Percentiles rank a stretch among this genome's conserved stretches.
phyloP scores from a whole-genome alignment of 306 rosid genomes.

The Gynostemma pentaphyllum region DNA sequence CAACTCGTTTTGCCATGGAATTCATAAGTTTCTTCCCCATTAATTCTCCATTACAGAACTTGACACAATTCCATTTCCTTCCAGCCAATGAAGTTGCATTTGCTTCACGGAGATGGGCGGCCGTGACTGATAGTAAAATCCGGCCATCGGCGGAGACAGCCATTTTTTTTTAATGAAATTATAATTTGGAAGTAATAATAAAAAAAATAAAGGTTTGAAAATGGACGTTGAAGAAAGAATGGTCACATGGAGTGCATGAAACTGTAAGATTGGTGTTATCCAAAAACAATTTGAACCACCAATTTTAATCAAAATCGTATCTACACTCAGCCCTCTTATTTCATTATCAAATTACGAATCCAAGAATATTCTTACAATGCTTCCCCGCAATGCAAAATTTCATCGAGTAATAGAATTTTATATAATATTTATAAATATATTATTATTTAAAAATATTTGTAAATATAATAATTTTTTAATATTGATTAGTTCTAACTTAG shows the following conservation, averaged over 20 bases:
- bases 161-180: constrained; percentile 22
- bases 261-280: constrained; percentile 28
- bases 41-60: constrained; percentile 30
- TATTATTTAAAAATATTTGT: too few species aligned
- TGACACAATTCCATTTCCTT: constrained; percentile 21
- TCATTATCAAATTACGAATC: constrained; percentile 10
- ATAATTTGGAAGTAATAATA: neutral
- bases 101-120: constrained; percentile 14
- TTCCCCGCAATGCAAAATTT: too few species aligned
- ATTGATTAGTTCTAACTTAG: too few species aligned
- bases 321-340: neutral
- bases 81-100: constrained; percentile 1
- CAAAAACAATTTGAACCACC: constrained; percentile 30
- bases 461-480: too few species aligned
- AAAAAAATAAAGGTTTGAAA: constrained; percentile 8
- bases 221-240: neutral
- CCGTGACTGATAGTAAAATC: constrained; percentile 20
- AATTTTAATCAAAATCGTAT: neutral
- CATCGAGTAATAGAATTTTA: too few species aligned
- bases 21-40: constrained; percentile 39
- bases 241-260: constrained; percentile 24
- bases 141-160: constrained; percentile 25
- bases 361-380: constrained; percentile 16
- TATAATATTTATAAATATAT: too few species aligned
- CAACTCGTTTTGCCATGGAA: constrained; percentile 13